Percentiles rank a stretch among this genome's conserved stretches.
These are phyloP conservation scores for Suaeda aralocaspica DNA, from an alignment of 148 eudicot species.

Conservation along the genomic window DNA sequence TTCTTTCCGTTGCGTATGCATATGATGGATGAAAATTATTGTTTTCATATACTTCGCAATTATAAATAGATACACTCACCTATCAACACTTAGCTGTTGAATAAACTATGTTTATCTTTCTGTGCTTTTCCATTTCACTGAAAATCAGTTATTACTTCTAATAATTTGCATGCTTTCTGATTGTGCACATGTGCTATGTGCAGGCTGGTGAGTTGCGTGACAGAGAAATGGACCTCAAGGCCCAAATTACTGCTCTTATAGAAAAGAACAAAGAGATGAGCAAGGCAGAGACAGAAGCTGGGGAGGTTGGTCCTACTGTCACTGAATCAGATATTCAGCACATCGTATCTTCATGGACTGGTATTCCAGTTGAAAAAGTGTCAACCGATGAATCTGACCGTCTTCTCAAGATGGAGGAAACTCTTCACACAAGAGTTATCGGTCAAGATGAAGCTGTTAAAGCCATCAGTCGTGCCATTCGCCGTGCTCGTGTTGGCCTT, in stretches of 20 bases:
- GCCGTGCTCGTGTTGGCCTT: conserved; percentile 91
- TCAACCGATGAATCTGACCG: conserved; percentile 85
- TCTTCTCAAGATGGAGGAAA: conserved; percentile 86
- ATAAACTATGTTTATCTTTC: neutral
- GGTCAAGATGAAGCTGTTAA: conserved; percentile 96
- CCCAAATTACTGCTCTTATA: conserved; percentile 60
- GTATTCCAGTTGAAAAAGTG: conserved; percentile 85
- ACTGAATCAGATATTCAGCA: conserved; percentile 87
- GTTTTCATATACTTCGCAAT: no score
- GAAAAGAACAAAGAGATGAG: conserved; percentile 75
- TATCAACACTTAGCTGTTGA: neutral
- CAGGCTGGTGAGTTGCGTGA: conserved; percentile 85
- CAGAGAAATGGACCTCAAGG: conserved; percentile 75
- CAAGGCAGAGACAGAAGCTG: conserved; percentile 73
- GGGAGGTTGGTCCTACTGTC: conserved; percentile 66
- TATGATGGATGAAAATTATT: no score
- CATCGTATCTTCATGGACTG: conserved; percentile 89
- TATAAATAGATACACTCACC: no score
- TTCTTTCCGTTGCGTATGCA: no score
- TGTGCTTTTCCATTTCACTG: no score
- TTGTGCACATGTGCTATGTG: neutral
- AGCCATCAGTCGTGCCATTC: conserved; percentile 84
- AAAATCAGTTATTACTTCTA: no score
- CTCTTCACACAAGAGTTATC: conserved; percentile 68
- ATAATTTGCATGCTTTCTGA: neutral